These are phyloP conservation scores for Xylaria sp. DNA, from an alignment of 2,329 filamentous ascomycete species.

Conservation along the genomic window DNA sequence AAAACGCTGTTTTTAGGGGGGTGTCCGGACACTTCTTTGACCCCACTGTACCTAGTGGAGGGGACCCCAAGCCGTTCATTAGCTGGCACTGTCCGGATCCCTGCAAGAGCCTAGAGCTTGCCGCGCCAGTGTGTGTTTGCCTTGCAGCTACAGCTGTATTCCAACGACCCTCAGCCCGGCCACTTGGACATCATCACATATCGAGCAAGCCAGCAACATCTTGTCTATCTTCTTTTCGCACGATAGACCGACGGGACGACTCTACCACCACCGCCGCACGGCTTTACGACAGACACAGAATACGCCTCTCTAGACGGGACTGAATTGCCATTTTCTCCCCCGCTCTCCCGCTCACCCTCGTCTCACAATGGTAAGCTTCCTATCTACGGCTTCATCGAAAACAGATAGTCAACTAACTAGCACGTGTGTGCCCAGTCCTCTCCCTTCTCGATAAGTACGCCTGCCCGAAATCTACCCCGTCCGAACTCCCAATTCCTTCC, in stretches of 20 bases:
- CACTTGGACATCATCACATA: constrained; percentile 41
- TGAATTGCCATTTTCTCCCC: not conserved
- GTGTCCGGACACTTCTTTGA: too few relatives aligned
- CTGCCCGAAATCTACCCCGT: constrained; percentile 12
- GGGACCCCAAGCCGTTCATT: not conserved
- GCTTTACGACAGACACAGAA: not conserved
- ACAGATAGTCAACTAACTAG: constrained; percentile 50
- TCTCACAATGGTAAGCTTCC: constrained; percentile 50
- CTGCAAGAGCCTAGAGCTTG: constrained; percentile 35
- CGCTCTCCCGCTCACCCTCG: constrained; percentile 19
- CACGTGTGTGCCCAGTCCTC: constrained; percentile 69
- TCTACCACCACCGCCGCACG: constrained; percentile 5
- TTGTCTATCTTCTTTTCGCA: not conserved
- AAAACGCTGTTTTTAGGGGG: too few relatives aligned
- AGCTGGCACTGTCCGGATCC: constrained; percentile 1
- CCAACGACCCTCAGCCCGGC: constrained; percentile 27
- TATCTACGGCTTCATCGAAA: constrained; percentile 28
- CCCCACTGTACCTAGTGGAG: not conserved
- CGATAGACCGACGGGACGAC: not conserved
- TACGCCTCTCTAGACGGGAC: not conserved
- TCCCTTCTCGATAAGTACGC: constrained; percentile 94
- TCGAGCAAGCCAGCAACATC: constrained; percentile 11
- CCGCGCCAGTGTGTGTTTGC: constrained; percentile 45
- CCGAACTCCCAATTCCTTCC: constrained; percentile 12
- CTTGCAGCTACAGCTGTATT: constrained; percentile 35